A percentile compares a stretch with the other conserved stretches of the same genome.
Evolutionary conservation across 2,329 filamentous ascomycete species (phyloP).

Genomic region (Leptosphaerulina australis): DNA sequence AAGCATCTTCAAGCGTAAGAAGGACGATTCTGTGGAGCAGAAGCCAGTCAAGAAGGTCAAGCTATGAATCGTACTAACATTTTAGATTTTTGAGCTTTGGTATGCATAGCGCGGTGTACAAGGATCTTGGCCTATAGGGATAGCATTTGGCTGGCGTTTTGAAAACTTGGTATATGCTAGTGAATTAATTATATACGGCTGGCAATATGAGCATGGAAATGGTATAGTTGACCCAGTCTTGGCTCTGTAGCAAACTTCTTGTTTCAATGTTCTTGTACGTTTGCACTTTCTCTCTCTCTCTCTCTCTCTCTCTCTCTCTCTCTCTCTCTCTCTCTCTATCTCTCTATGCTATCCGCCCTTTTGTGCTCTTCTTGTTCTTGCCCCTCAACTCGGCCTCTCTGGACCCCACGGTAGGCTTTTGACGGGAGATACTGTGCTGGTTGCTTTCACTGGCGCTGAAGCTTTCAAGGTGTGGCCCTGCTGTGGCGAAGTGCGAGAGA

Average conservation of each 20-base stretch:
- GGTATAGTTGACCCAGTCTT: not conserved
- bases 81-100: not conserved
- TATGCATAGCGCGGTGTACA: slow-evolving; percentile 33
- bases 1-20: slow-evolving; percentile 47
- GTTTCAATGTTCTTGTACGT: not conserved
- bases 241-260: not conserved
- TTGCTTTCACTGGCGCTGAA: not conserved
- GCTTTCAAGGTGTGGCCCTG: not conserved
- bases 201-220: not conserved
- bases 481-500: not conserved
- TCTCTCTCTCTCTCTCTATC: too few species aligned
- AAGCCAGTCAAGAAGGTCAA: slow-evolving; percentile 46
- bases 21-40: slow-evolving; percentile 33
- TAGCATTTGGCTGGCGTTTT: not conserved
- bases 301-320: too few species aligned
- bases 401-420: too few species aligned
- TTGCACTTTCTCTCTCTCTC: not conserved
- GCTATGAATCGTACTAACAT: slow-evolving; percentile 21
- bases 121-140: not conserved
- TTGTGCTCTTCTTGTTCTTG: not conserved
- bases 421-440: not conserved
- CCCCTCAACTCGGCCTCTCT: not conserved
- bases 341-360: too few species aligned
- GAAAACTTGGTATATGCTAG: not conserved
- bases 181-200: not conserved